Percentiles rank a stretch among this genome's conserved stretches.
phyloP scores from a whole-genome alignment of 495 filamentous ascomycete species.

The Copromyces sp. region DNA sequence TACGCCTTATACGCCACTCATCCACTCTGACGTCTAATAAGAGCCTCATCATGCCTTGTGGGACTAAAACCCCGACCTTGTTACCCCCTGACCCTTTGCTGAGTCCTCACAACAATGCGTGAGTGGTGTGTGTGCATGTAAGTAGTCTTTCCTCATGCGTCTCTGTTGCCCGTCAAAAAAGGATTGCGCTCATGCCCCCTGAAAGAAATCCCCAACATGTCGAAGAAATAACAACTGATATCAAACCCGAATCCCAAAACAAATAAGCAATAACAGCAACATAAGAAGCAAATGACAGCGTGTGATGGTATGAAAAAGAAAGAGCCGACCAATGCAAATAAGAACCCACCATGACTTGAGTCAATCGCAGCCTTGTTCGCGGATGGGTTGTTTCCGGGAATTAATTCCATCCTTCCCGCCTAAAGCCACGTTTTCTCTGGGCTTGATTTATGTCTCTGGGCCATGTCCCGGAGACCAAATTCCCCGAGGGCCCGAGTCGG shows the following conservation, averaged over 20 bases:
- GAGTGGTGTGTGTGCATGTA: background rate
- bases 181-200: background rate
- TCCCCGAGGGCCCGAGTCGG: background rate
- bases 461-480: background rate
- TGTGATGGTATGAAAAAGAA: background rate
- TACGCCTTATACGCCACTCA: constrained; percentile 1
- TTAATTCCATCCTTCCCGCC: background rate
- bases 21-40: background rate
- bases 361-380: background rate
- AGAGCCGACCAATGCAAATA: background rate
- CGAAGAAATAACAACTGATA: constrained; percentile 2
- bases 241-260: constrained; percentile 1
- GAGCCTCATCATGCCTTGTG: background rate
- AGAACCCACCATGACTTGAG: background rate
- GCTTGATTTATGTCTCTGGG: background rate
- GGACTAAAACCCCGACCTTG: background rate
- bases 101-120: background rate
- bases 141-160: background rate
- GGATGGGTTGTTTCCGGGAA: background rate
- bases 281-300: background rate
- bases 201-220: background rate
- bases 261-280: background rate
- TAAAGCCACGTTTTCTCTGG: background rate
- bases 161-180: background rate
- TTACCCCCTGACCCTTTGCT: background rate